phyloP scores from a whole-genome alignment of 345 rosid species.

The Chamaenerion angustifolium region DNA sequence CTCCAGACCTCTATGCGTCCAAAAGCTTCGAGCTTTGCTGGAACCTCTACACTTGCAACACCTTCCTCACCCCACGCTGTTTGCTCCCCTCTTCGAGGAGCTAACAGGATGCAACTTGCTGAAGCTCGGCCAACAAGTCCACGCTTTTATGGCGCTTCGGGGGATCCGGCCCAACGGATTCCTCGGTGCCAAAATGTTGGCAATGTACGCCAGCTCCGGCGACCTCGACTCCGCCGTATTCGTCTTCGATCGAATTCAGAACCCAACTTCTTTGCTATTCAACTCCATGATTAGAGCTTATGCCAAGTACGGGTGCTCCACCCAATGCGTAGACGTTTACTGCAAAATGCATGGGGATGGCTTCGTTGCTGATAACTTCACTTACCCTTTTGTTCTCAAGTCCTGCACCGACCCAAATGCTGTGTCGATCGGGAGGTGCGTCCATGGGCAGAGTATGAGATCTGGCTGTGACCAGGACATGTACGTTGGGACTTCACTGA shows the following conservation, averaged over 20 bases:
- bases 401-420: conserved; percentile 17
- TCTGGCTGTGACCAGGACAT: conserved; percentile 21
- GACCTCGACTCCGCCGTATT: conserved; percentile 22
- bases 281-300: conserved; percentile 34
- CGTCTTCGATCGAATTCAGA: conserved; percentile 11
- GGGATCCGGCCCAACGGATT: conserved; percentile 25
- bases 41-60: conserved; percentile 10
- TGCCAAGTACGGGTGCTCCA: conserved; percentile 21
- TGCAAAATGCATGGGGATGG: conserved; percentile 18
- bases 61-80: conserved; percentile 11
- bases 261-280: conserved; percentile 19
- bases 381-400: conserved; percentile 34
- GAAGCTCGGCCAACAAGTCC: conserved; percentile 27
- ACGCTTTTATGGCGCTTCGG: conserved; percentile 28
- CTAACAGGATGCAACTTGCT: conserved; percentile 15
- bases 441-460: conserved; percentile 19
- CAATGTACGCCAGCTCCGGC: conserved; percentile 27
- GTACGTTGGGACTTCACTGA: conserved; percentile 27
- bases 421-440: conserved; percentile 18
- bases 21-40: conserved; percentile 11
- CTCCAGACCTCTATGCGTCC: conserved; percentile 10
- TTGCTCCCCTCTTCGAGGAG: conserved; percentile 23
- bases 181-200: conserved; percentile 35
- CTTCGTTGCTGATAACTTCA: conserved; percentile 27
- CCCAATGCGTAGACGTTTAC: conserved; percentile 14